These are phyloP conservation scores for Helicocarpus griseus DNA, from an alignment of 2,329 filamentous ascomycete species.

Conservation along the genomic window DNA sequence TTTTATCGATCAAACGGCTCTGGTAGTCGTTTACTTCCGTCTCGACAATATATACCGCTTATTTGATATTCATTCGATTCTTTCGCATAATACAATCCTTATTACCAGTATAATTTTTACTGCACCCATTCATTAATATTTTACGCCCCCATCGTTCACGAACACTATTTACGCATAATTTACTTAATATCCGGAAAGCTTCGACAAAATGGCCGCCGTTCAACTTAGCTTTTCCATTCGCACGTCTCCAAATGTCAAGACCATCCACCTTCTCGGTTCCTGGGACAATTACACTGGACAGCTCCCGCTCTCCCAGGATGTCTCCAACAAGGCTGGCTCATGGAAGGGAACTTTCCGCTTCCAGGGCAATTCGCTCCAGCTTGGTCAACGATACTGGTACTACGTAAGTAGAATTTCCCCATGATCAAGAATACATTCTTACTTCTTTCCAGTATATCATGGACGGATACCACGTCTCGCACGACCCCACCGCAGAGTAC, in stretches of 20 bases:
- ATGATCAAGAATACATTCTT: neutral
- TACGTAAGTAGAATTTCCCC: constrained; percentile 47
- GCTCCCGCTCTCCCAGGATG: constrained; percentile 85
- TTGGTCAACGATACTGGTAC: constrained; percentile 97
- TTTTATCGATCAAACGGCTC: constrained; percentile 3
- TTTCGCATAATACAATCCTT: neutral
- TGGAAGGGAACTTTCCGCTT: constrained; percentile 98
- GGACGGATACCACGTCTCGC: constrained; percentile 94
- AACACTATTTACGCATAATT: constrained; percentile 1
- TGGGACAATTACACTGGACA: constrained; percentile 97
- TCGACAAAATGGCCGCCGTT: constrained; percentile 67
- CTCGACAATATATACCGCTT: neutral
- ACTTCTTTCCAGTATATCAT: constrained; percentile 64
- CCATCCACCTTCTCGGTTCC: constrained; percentile 91
- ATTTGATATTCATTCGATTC: neutral
- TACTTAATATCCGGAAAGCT: constrained; percentile 7
- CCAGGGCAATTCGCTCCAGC: constrained; percentile 73
- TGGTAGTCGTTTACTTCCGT: neutral
- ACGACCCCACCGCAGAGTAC: constrained; percentile 83
- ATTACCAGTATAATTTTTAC: neutral
- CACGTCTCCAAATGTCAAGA: constrained; percentile 93
- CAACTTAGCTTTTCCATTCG: constrained; percentile 94
- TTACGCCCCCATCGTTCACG: neutral
- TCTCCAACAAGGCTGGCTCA: constrained; percentile 72
- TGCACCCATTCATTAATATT: constrained; percentile 3